These are phyloP conservation scores for Apiotrichum brassicae DNA, from an alignment of 1,284 basidiomycete species.

Conservation along the genomic window DNA sequence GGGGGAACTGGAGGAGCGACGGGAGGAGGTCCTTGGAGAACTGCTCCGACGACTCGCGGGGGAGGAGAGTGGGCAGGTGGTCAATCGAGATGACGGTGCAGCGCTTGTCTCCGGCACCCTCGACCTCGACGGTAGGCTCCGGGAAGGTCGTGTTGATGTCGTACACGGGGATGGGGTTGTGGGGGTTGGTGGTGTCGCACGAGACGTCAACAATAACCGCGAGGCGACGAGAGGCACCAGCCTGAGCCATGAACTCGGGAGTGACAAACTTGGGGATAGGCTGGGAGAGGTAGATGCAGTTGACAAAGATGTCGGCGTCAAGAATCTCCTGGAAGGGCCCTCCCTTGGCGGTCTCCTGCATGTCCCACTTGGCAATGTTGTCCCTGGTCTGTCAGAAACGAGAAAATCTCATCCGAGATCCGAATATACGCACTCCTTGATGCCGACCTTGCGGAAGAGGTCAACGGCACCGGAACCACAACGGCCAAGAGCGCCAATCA, in stretches of 20 bases:
- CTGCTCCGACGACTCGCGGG: conserved; percentile 93
- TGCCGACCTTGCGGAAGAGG: conserved; percentile 85
- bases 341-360: conserved; percentile 93
- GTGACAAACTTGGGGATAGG: conserved; percentile 86
- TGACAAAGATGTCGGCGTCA: conserved; percentile 97
- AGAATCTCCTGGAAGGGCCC: conserved; percentile 95
- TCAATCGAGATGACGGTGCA: conserved; percentile 91
- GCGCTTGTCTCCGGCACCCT: conserved; percentile 55
- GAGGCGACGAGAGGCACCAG: conserved; percentile 65
- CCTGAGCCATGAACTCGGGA: conserved; percentile 62
- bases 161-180: conserved; percentile 98
- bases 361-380: conserved; percentile 96
- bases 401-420: background rate
- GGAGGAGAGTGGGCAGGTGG: conserved; percentile 85
- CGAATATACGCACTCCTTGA: conserved; percentile 62
- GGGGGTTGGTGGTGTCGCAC: conserved; percentile 98
- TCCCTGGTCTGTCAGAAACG: conserved; percentile 53
- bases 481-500: conserved; percentile 92
- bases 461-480: conserved; percentile 97
- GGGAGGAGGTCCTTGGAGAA: conserved; percentile 88
- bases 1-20: conserved; percentile 69
- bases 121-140: conserved; percentile 83
- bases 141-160: conserved; percentile 91
- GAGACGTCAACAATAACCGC: conserved; percentile 93
- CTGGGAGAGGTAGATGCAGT: conserved; percentile 95